A percentile compares a stretch with the other conserved stretches of the same genome.
phyloP scores from a whole-genome alignment of 495 filamentous ascomycete species.

The Penicillium psychrofluorescens region DNA sequence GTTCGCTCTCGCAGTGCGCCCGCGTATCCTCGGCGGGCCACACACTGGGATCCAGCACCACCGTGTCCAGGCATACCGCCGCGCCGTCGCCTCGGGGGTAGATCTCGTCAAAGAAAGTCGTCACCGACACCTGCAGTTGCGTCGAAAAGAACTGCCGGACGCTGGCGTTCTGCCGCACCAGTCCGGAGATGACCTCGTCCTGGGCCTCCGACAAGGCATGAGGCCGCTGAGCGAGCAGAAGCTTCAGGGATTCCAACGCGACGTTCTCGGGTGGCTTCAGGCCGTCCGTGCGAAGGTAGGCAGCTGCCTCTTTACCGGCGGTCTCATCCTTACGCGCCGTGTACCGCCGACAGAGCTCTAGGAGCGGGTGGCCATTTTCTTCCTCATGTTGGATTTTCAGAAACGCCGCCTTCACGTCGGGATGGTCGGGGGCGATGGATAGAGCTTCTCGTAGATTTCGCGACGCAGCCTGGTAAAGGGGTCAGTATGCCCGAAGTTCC shows the following conservation, averaged over 20 bases:
- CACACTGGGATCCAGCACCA: conserved; percentile 47
- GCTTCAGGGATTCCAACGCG: conserved; percentile 46
- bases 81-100: conserved; percentile 55
- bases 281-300: conserved; percentile 46
- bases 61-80: conserved; percentile 48
- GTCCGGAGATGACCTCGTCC: conserved; percentile 53
- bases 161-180: conserved; percentile 47
- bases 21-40: conserved; percentile 50
- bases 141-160: conserved; percentile 50
- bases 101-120: conserved; percentile 48
- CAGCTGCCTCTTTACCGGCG: conserved; percentile 51
- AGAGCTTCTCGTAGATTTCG: conserved; percentile 56
- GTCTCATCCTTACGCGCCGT: conserved; percentile 41
- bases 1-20: conserved; percentile 45
- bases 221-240: conserved; percentile 41
- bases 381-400: conserved; percentile 45
- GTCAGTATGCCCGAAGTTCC: background rate
- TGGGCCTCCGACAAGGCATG: conserved; percentile 33
- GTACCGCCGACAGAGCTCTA: conserved; percentile 49
- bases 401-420: conserved; percentile 45
- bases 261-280: conserved; percentile 43
- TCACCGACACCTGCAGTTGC: conserved; percentile 41
- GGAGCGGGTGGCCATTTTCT: conserved; percentile 37
- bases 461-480: conserved; percentile 40
- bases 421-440: conserved; percentile 51